Conservation (phyloP, 1,139 yeast genomes). For the Saccharomycopsis phalli region DNA sequence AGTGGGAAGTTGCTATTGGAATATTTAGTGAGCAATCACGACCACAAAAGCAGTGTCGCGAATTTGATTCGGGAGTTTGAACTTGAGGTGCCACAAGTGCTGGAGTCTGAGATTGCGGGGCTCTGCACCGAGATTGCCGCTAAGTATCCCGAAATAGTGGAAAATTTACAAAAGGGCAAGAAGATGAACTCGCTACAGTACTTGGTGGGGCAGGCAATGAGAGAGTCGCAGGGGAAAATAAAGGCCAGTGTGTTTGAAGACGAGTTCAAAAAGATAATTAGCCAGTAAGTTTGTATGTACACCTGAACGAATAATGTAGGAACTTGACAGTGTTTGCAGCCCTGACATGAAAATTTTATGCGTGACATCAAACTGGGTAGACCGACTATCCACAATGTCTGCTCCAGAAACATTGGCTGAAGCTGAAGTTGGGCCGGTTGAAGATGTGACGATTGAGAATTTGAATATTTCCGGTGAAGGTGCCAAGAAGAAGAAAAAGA, state of each 20-base stretch:
- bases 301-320: too few relatives aligned
- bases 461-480: too few relatives aligned
- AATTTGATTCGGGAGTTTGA: slow-evolving; percentile 49
- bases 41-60: slow-evolving; percentile 28
- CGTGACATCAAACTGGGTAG: too few relatives aligned
- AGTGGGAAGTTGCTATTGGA: slow-evolving; percentile 59
- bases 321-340: too few relatives aligned
- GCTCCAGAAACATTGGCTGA: slow-evolving; percentile 3
- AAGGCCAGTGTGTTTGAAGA: slow-evolving; percentile 41
- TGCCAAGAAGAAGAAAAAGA: slow-evolving; percentile 40
- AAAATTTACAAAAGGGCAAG: slow-evolving; percentile 49
- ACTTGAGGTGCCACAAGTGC: slow-evolving; percentile 35
- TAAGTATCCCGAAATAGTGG: slow-evolving; percentile 48
- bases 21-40: slow-evolving; percentile 45
- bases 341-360: too few relatives aligned
- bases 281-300: too few relatives aligned
- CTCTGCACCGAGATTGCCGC: slow-evolving; percentile 47
- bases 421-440: neutral
- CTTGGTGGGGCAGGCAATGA: slow-evolving; percentile 82
- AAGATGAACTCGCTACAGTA: slow-evolving; percentile 57
- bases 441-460: slow-evolving; percentile 2
- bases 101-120: slow-evolving; percentile 33
- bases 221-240: slow-evolving; percentile 59
- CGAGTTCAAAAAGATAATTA: slow-evolving; percentile 31
- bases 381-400: too few relatives aligned